Conservation (phyloP, 495 filamentous ascomycete species). For the Daldinia childiae region DNA sequence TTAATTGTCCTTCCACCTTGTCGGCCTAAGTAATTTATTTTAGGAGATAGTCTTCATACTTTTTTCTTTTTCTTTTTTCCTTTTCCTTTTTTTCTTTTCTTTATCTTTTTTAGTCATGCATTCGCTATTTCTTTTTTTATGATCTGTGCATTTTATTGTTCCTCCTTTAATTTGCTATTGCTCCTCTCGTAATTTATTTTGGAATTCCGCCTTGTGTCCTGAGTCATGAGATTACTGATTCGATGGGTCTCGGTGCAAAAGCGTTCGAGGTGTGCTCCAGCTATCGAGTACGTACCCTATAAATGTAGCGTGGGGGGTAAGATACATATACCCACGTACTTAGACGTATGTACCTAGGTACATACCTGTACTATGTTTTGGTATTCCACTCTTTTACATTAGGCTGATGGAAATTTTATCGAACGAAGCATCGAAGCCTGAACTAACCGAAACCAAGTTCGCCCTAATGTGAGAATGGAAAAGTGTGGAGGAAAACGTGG, state of each 20-base stretch:
- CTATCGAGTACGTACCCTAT: not conserved
- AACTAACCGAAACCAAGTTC: slow-evolving; percentile 33
- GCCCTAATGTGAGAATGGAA: slow-evolving; percentile 32
- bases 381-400: slow-evolving; percentile 35
- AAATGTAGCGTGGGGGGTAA: slow-evolving; percentile 1
- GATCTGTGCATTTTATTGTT: not conserved
- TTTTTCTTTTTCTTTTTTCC: slow-evolving; percentile 3
- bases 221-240: slow-evolving; percentile 1
- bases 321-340: slow-evolving; percentile 11
- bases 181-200: not conserved
- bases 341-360: too few relatives aligned
- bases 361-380: not conserved
- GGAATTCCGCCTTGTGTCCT: not conserved
- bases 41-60: not conserved
- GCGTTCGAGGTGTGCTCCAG: slow-evolving; percentile 9
- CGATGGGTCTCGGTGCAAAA: slow-evolving; percentile 22
- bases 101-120: not conserved
- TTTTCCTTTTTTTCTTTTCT: not conserved
- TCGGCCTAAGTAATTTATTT: slow-evolving; percentile 3
- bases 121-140: not conserved
- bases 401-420: slow-evolving; percentile 41
- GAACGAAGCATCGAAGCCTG: slow-evolving; percentile 42
- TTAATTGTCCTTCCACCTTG: slow-evolving; percentile 11
- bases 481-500: slow-evolving; percentile 43
- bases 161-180: not conserved